A percentile compares a stretch with the other conserved stretches of the same genome.
phyloP scores from a whole-genome alignment of 1,139 yeast genomes.

The Kodamaea fungicola region DNA sequence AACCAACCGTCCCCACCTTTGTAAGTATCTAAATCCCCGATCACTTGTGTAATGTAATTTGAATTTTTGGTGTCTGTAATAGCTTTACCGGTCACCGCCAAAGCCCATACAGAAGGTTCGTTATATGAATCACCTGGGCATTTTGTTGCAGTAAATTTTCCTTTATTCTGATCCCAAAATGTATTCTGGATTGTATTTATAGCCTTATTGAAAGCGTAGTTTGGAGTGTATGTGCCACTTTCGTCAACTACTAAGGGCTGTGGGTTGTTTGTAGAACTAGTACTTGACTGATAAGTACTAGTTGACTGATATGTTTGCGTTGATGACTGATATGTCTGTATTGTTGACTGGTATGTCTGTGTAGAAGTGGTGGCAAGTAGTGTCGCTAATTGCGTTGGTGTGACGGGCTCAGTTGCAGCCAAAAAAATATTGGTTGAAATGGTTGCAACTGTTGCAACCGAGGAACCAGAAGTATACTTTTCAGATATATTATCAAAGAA shows the following conservation, averaged over 20 bases:
- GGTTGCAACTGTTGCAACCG: too few relatives aligned
- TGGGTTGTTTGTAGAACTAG: neutral
- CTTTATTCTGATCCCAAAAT: conserved; percentile 10
- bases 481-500: too few relatives aligned
- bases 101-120: conserved; percentile 11
- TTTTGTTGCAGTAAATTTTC: conserved; percentile 7
- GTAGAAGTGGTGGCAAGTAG: too few relatives aligned
- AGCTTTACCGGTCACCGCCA: conserved; percentile 14
- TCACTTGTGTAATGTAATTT: conserved; percentile 4
- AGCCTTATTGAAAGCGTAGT: conserved; percentile 2
- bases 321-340: too few relatives aligned
- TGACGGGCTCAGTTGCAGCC: too few relatives aligned
- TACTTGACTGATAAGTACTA: neutral
- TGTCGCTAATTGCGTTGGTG: too few relatives aligned
- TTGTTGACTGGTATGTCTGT: too few relatives aligned
- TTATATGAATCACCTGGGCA: conserved; percentile 7
- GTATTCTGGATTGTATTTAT: conserved; percentile 6
- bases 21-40: conserved; percentile 9
- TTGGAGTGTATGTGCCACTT: conserved; percentile 2
- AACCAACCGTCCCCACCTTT: conserved; percentile 12
- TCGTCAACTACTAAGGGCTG: too few relatives aligned
- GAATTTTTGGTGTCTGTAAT: conserved; percentile 7
- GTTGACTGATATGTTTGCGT: neutral
- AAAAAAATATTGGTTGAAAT: too few relatives aligned
- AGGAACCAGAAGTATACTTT: too few relatives aligned